Percentiles rank a stretch among this genome's conserved stretches.
phyloP scores from a whole-genome alignment of 2,329 filamentous ascomycete genomes.

The Ambrosiella cleistominuta region DNA sequence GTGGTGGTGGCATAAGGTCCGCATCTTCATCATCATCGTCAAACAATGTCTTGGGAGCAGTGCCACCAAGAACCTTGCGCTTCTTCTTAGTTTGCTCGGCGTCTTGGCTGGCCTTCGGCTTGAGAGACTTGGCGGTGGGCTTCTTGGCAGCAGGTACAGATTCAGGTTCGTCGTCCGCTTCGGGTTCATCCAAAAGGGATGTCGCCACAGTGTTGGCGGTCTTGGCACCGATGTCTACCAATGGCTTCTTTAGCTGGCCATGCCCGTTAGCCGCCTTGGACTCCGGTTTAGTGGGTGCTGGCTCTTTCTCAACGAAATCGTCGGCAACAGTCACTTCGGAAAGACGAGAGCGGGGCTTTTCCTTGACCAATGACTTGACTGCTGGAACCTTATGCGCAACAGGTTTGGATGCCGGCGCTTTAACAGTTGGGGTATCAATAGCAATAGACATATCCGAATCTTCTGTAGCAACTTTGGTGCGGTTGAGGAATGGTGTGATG shows the following conservation, averaged over 20 bases:
- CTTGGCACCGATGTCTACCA: constrained; percentile 4
- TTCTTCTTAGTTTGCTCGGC: constrained; percentile 45
- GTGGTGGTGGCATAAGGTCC: background rate
- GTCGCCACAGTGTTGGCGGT: background rate
- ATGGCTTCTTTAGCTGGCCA: constrained; percentile 10
- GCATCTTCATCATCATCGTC: constrained; percentile 41
- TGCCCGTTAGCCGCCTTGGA: constrained; percentile 3
- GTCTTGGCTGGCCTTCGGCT: constrained; percentile 15
- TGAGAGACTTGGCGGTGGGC: constrained; percentile 10
- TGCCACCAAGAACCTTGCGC: constrained; percentile 44
- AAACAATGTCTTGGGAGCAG: constrained; percentile 39
- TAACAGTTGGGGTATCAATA: constrained; percentile 12
- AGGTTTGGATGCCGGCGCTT: background rate
- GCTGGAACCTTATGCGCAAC: background rate
- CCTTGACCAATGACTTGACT: background rate
- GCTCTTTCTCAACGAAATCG: constrained; percentile 1
- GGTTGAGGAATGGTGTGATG: constrained; percentile 82
- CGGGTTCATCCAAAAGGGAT: background rate
- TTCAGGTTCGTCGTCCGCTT: constrained; percentile 10
- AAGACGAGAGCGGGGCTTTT: constrained; percentile 9
- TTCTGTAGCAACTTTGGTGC: constrained; percentile 36
- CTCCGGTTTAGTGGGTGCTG: background rate
- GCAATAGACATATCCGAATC: constrained; percentile 7
- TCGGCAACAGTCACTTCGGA: constrained; percentile 9
- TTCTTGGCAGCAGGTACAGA: background rate